Base-by-base conservation (phyloP, 768 basidiomycete species). In the Fomitopsis serialis region DNA sequence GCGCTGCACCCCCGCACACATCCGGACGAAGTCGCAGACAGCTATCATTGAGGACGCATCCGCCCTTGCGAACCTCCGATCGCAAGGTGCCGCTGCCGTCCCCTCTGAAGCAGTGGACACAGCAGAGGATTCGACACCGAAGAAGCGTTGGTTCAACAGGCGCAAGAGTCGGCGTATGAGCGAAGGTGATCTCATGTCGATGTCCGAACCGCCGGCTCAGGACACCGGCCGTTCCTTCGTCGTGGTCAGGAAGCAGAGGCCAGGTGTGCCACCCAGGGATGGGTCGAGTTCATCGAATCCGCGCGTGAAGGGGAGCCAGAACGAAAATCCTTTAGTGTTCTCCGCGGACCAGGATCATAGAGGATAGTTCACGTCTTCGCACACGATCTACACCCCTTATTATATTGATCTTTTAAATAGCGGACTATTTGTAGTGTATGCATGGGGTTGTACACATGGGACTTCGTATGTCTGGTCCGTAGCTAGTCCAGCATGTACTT, bases 11-110 rank as follows among this genome's bases (percentile, higher is more conserved):
- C 40, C 82, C 11, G 70, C 75, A 17, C 87, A 88, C 64, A 72
- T 79, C 32, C 81, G 91, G 44, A 89, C 84, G 19, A 83, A 84
- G 71, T 92, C 89, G 29, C 91, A 93, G 65, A 86, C 85, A 2
- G 91, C 91, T 2, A 81, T 93, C 54, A 82, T 93, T n/a, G 89
- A 92, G 56, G 56, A 63, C 42, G 55, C 55, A 3, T 54, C 65
- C 7, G 52, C 56, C 11, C 50, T 60, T 15, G 37, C 53, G 17
- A 45, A 40, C 48, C 15, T 49, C 17, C 21, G 47, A n/a, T 17
- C 11, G 13, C 15, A 1, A 3, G 51, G 32, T 7, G 27, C 45
- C 27, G 25, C 32, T 13, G 21, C 34, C 12, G 29, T 21, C 9
- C 12, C 19, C 5, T 12, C 29, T 8, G 27, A 42, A 15, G 21